Conservation (phyloP, 2,329 filamentous ascomycete species). For the Venturia effusa region DNA sequence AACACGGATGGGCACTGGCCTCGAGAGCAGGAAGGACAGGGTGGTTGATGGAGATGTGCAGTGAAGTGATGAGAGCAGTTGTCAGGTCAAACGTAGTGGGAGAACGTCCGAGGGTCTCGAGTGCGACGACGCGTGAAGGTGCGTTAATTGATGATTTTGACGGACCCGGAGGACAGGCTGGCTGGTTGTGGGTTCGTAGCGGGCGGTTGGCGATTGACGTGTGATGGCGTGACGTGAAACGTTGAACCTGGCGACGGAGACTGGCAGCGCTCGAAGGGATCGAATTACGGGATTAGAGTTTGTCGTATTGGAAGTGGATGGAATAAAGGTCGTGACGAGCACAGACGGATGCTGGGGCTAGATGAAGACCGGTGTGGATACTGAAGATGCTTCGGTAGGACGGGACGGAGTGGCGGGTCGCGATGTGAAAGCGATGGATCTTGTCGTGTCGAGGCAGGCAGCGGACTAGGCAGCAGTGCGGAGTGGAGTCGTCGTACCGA, state of each 20-base stretch:
- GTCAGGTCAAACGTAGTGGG: neutral
- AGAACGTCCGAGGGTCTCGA: neutral
- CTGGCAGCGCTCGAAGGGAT: neutral
- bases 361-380: neutral
- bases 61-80: conserved; percentile 1
- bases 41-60: neutral
- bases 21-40: neutral
- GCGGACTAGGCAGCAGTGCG: neutral
- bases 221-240: neutral
- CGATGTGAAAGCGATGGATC: neutral
- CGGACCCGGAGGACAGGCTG: neutral
- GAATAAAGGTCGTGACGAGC: conserved; percentile 1
- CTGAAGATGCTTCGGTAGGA: neutral
- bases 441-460: neutral
- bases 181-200: neutral
- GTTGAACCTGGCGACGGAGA: neutral
- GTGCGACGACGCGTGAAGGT: neutral
- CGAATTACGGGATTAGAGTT: conserved; percentile 8
- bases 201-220: neutral
- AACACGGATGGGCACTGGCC: neutral
- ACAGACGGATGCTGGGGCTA: neutral
- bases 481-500: neutral
- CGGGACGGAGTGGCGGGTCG: neutral
- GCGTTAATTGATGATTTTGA: neutral
- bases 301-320: conserved; percentile 3